phyloP scores from a whole-genome alignment of 176 grass and related monocot species.

The maize (Zea mays) region DNA sequence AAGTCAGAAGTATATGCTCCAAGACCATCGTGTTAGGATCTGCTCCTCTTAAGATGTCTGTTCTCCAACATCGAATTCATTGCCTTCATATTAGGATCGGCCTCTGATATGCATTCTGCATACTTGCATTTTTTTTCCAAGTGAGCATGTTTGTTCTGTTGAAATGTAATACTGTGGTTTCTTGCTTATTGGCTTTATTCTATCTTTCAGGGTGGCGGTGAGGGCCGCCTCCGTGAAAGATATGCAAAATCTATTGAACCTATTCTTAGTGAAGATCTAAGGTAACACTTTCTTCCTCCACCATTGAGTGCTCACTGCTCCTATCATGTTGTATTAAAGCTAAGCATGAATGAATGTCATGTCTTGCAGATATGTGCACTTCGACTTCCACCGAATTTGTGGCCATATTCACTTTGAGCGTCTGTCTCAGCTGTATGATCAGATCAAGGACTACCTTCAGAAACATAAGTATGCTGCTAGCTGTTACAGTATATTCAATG shows the following conservation, averaged over 20 bases:
- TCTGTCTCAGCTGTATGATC: constrained; percentile 86
- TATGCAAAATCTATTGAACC: constrained; percentile 78
- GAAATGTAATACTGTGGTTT: constrained; percentile 20
- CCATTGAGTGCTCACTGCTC: constrained; percentile 16
- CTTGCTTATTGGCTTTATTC: constrained; percentile 34
- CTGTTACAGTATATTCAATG: constrained; percentile 16
- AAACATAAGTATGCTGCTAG: constrained; percentile 64
- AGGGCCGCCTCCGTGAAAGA: constrained; percentile 72
- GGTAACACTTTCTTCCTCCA: constrained; percentile 50
- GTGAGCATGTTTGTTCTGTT: constrained; percentile 18
- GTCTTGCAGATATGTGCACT: constrained; percentile 83
- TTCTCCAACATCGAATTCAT: constrained; percentile 18
- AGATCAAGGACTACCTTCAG: constrained; percentile 81
- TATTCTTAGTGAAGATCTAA: constrained; percentile 82
- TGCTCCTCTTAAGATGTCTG: neutral
- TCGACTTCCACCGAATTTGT: constrained; percentile 92
- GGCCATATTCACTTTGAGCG: constrained; percentile 94
- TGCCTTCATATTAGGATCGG: constrained; percentile 20
- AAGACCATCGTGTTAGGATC: neutral
- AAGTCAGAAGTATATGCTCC: neutral
- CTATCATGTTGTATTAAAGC: constrained; percentile 14
- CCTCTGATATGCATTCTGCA: constrained; percentile 19
- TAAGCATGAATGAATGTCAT: constrained; percentile 31
- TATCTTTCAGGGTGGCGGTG: constrained; percentile 69
- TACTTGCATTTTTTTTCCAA: constrained; percentile 5